phyloP scores from a whole-genome alignment of 2,329 filamentous ascomycete species.

The Huntiella abstrusa region DNA sequence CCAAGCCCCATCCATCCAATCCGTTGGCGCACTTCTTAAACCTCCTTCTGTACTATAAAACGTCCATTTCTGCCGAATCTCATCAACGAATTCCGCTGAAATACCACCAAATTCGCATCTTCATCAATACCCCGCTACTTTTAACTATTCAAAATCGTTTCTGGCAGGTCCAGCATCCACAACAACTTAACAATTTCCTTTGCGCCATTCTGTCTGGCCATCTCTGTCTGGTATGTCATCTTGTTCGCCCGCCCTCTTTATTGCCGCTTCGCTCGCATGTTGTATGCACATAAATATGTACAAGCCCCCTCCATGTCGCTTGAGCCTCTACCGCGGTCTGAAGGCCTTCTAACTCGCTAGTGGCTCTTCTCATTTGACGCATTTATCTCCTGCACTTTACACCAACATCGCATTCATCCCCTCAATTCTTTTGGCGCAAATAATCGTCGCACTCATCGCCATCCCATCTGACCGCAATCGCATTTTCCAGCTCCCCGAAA shows the following conservation, averaged over 20 bases:
- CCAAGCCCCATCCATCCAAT: too few relatives aligned
- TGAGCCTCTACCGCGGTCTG: not conserved
- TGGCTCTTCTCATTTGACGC: not conserved
- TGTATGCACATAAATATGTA: not conserved
- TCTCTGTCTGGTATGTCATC: constrained; percentile 1
- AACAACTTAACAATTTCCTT: not conserved
- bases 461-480: too few relatives aligned
- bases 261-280: not conserved
- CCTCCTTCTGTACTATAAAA: too few relatives aligned
- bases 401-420: not conserved
- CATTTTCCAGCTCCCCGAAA: not conserved
- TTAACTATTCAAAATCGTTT: not conserved
- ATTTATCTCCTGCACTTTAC: not conserved
- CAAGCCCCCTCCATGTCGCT: too few relatives aligned
- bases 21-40: too few relatives aligned
- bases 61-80: too few relatives aligned
- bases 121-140: not conserved
- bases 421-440: not conserved
- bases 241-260: not conserved
- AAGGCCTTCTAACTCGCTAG: not conserved
- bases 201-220: not conserved
- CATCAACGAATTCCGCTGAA: too few relatives aligned
- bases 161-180: not conserved
- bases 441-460: too few relatives aligned
- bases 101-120: not conserved